Conservation (phyloP, 2,329 filamentous ascomycete species). For the Fusarium tjaetaba region DNA sequence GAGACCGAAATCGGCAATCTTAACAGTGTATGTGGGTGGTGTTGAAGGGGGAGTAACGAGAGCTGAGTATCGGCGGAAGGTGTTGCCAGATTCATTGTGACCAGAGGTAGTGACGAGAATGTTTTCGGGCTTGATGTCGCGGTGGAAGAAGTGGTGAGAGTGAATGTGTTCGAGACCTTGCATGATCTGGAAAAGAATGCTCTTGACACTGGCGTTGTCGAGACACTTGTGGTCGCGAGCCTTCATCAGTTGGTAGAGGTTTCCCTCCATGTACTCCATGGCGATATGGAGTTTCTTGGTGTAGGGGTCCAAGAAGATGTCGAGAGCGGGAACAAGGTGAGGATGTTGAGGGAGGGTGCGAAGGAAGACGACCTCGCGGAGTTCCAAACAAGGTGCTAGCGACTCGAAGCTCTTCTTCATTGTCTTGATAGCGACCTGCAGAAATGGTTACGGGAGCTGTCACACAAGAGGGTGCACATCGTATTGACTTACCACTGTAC, state of each 20-base stretch:
- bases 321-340: constrained; percentile 95
- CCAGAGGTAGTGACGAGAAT: constrained; percentile 95
- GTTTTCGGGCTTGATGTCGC: constrained; percentile 99
- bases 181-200: constrained; percentile 97
- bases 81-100: constrained; percentile 81
- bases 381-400: constrained; percentile 87
- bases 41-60: constrained; percentile 95
- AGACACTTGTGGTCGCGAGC: constrained; percentile 93
- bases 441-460: constrained; percentile 29
- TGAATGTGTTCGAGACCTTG: constrained; percentile 97
- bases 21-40: constrained; percentile 92
- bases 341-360: constrained; percentile 86
- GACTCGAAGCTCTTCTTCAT: constrained; percentile 99
- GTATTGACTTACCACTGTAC: constrained; percentile 80
- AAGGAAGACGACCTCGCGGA: constrained; percentile 96
- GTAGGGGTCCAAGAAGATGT: constrained; percentile 97
- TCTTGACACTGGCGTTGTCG: constrained; percentile 93
- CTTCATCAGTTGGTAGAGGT: constrained; percentile 99
- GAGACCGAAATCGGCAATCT: constrained; percentile 97
- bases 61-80: constrained; percentile 92
- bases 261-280: constrained; percentile 99
- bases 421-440: constrained; percentile 95
- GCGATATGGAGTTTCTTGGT: constrained; percentile 96
- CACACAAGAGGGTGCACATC: constrained; percentile 16
- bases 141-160: constrained; percentile 96